These are phyloP conservation scores for Bruguiera hainesii DNA, from an alignment of 441 rosid genomes.

Conservation along the genomic window DNA sequence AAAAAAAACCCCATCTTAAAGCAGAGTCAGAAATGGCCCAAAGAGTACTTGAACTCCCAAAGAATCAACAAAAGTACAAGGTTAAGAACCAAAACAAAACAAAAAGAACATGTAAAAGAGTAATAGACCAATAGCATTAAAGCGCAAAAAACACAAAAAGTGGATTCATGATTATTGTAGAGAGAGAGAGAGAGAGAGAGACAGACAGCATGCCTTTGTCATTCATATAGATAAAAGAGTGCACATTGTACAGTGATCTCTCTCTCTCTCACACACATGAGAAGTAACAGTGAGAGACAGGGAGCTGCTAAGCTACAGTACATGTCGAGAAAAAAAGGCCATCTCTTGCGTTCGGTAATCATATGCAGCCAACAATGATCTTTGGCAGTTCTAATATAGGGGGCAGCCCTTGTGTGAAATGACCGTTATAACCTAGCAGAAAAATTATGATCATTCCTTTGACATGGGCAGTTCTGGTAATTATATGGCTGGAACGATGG, in stretches of 20 bases:
- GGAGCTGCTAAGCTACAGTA: slow-evolving; percentile 37
- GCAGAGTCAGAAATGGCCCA: slow-evolving; percentile 28
- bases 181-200: slow-evolving; percentile 22
- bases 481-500: not conserved
- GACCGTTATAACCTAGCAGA: slow-evolving; percentile 24
- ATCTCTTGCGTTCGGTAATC: slow-evolving; percentile 35
- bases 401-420: not conserved
- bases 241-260: slow-evolving; percentile 19
- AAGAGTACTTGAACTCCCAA: slow-evolving; percentile 25
- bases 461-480: slow-evolving; percentile 3
- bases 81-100: slow-evolving; percentile 26
- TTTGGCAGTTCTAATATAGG: too few species aligned
- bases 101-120: not conserved
- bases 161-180: not conserved
- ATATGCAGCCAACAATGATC: slow-evolving; percentile 21
- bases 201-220: slow-evolving; percentile 19
- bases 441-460: too few species aligned
- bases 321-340: slow-evolving; percentile 35
- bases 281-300: slow-evolving; percentile 30
- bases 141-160: slow-evolving; percentile 37
- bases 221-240: slow-evolving; percentile 17
- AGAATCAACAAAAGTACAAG: slow-evolving; percentile 29
- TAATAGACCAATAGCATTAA: slow-evolving; percentile 32
- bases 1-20: slow-evolving; percentile 20
- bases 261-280: slow-evolving; percentile 22